phyloP scores from a whole-genome alignment of 768 basidiomycete genomes.

The Gloeophyllum trabeum region DNA sequence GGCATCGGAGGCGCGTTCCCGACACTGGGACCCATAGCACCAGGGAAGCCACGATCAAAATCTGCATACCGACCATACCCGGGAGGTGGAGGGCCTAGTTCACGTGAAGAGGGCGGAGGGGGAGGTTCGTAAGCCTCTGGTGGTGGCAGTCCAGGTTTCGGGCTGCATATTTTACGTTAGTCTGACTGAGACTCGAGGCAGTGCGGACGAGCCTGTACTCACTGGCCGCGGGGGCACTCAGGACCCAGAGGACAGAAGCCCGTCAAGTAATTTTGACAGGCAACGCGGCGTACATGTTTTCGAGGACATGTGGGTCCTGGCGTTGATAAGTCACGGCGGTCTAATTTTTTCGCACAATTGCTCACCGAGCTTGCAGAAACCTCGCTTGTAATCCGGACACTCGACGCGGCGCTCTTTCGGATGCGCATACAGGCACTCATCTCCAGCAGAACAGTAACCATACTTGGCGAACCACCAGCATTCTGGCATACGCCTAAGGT shows the following conservation, averaged over 20 bases:
- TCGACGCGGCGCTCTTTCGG: conserved; percentile 86
- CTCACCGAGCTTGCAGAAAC: conserved; percentile 89
- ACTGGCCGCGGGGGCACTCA: conserved; percentile 87
- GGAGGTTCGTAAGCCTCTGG: conserved; percentile 71
- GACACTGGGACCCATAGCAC: conserved; percentile 20
- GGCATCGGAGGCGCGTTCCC: conserved; percentile 22
- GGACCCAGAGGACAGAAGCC: conserved; percentile 90
- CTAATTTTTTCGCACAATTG: conserved; percentile 7
- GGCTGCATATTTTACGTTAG: conserved; percentile 31
- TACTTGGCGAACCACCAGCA: conserved; percentile 99
- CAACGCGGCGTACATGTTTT: conserved; percentile 86
- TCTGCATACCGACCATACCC: conserved; percentile 82
- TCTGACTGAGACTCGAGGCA: conserved; percentile 6
- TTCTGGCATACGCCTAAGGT: conserved; percentile 94
- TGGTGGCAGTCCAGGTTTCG: conserved; percentile 63
- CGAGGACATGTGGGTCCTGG: conserved; percentile 80
- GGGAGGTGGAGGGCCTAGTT: conserved; percentile 85
- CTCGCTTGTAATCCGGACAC: conserved; percentile 92
- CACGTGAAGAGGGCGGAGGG: conserved; percentile 60
- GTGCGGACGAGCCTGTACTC: conserved; percentile 22
- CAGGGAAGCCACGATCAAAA: conserved; percentile 42
- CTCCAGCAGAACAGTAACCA: conserved; percentile 94
- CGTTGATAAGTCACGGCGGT: conserved; percentile 2
- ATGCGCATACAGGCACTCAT: conserved; percentile 95
- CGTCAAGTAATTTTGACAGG: conserved; percentile 83